A percentile compares a stretch with the other conserved stretches of the same genome.
These are phyloP conservation scores for Coemansia sp. DNA, from an alignment of 192 early-diverging fungal genomes.

Conservation along the genomic window DNA sequence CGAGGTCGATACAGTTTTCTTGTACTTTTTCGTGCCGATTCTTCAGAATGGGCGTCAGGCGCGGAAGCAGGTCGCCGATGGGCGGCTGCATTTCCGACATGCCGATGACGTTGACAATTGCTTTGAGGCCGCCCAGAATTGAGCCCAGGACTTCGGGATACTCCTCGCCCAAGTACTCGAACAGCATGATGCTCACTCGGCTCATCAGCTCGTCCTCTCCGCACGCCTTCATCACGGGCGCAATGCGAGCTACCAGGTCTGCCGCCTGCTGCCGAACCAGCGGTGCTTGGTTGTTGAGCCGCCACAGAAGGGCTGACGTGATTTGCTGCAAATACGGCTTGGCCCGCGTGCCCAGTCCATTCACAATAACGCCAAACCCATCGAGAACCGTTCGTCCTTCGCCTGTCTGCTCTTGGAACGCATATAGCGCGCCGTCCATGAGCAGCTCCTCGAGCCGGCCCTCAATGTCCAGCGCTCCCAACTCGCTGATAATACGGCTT, in stretches of 20 bases:
- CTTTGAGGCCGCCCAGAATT: slow-evolving; percentile 86
- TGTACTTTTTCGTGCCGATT: slow-evolving; percentile 97
- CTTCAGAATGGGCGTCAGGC: slow-evolving; percentile 96
- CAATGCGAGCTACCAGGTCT: slow-evolving; percentile 92
- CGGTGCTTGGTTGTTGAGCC: slow-evolving; percentile 95
- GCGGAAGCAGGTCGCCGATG: slow-evolving; percentile 93
- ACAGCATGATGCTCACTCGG: slow-evolving; percentile 88
- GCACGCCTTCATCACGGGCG: slow-evolving; percentile 89
- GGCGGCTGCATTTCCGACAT: slow-evolving; percentile 98
- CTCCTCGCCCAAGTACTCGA: slow-evolving; percentile 98
- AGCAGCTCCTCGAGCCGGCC: slow-evolving; percentile 88
- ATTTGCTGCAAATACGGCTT: slow-evolving; percentile 95
- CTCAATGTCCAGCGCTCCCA: slow-evolving; percentile 92
- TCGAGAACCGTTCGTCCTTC: slow-evolving; percentile 91
- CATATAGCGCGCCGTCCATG: slow-evolving; percentile 95
- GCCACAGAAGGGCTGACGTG: slow-evolving; percentile 91
- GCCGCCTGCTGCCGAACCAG: slow-evolving; percentile 97
- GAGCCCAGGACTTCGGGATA: slow-evolving; percentile 98
- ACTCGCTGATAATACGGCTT: slow-evolving; percentile 68
- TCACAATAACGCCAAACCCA: slow-evolving; percentile 94
- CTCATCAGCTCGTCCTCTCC: slow-evolving; percentile 95
- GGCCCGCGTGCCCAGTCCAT: slow-evolving; percentile 82
- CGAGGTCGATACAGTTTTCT: slow-evolving; percentile 90
- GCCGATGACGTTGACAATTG: slow-evolving; percentile 97
- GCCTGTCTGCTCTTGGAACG: slow-evolving; percentile 98